Conservation (phyloP, 2,329 filamentous ascomycete species). For the Penicillium palitans region DNA sequence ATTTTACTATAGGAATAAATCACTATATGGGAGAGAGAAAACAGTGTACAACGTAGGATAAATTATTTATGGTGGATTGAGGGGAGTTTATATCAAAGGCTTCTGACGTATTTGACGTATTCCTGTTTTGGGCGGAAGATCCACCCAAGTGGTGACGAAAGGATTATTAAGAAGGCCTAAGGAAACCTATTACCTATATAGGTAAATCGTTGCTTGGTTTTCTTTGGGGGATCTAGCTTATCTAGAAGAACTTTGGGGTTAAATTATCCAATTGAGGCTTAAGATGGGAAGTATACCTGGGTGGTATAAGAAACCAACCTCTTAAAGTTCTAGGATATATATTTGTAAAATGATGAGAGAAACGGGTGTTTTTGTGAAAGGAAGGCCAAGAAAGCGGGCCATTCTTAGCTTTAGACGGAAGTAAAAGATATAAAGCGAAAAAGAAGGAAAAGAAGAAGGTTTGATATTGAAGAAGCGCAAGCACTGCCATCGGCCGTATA, state of each 20-base stretch:
- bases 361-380: no score
- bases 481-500: background rate
- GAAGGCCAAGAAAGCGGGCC: no score
- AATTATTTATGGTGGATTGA: background rate
- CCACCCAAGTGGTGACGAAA: slow-evolving; percentile 13
- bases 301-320: no score
- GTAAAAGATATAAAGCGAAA: background rate
- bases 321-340: background rate
- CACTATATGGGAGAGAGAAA: background rate
- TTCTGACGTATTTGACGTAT: slow-evolving; percentile 7
- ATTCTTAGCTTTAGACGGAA: background rate
- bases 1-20: slow-evolving; percentile 26
- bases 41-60: background rate
- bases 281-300: background rate
- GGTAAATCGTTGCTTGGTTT: no score
- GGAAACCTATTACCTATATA: background rate
- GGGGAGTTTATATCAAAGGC: background rate
- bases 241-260: no score
- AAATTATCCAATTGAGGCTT: background rate
- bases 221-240: no score
- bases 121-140: background rate
- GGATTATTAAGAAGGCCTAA: slow-evolving; percentile 1
- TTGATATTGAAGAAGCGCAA: background rate
- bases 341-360: background rate
- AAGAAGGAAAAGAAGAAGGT: no score